Evolutionary conservation across 106 monocot genomes (phyloP), one percentile per base, ranked within the genome.

Genomic region (Dendrobium catenatum): DNA sequence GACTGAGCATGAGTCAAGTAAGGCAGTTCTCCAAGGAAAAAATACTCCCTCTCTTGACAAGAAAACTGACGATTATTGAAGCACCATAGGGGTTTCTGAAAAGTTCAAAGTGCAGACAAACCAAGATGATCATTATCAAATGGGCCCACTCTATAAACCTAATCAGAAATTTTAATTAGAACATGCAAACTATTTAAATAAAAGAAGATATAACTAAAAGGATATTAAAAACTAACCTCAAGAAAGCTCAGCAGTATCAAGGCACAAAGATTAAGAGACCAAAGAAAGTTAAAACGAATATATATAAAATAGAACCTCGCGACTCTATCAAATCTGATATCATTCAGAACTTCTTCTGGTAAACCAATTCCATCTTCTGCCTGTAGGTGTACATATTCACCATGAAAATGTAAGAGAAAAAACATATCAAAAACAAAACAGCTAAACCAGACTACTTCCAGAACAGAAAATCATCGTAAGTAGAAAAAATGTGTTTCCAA

Each of bases 301-400:
- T 89, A 95, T 37, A 91, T 82, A 73, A 95, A 98, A 78, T 98
- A 98, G 84, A 89, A 87, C 80, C 86, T 95, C 76, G 86, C 86
- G 37, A 84, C 90, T 80, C 80, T 84, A 37, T 88, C 94, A 85
- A 95, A 98, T 64, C 82, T 91, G 37, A 31, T 68, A 77, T 88
- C 98, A 76, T 91, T 89, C 77, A 98, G 79, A 80, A 98, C 89
- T 86, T 95, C 93, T 83, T 95, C 98, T 16, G 98, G 95, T 80
- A 98, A 80, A 26, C 98, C 98, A 82, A 98, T 78, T 77, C 98
- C 98, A 91, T 98, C 98, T 89, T 98, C 98, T 66, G 98, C 98
- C 98, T 98, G 91, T n/a, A 87, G 82, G 55, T 22, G 68, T 73
- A 4, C 10, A 42, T 42, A 20, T 19, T 74, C 6, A 74, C 7